Evolutionary conservation across 352 stramenopile species (phyloP), one percentile per base, ranked within the genome.

Genomic region (Globisporangium radiosum): DNA sequence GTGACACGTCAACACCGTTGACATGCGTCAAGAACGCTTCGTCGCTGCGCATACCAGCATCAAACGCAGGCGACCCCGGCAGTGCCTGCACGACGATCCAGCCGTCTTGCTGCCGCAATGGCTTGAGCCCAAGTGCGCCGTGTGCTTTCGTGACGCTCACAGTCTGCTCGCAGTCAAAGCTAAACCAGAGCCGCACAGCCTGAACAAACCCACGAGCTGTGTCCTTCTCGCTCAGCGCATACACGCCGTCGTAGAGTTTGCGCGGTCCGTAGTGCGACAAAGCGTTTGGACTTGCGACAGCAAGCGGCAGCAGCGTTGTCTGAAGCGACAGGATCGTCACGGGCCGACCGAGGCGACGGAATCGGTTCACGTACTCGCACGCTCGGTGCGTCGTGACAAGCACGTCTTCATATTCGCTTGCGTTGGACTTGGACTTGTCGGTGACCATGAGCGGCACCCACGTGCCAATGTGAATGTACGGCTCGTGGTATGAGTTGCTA

Each of bases 21-120:
- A 90, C 79, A 56, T 92, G 82, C 6, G 79, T 90, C n/a, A 92
- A 69, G 52, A 86, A 92, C 19, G 87, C 79, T 54, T 91, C 81
- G 9, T 89, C 73, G 47, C 69, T 64, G 14, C 78, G 75, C 81
- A 91, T 91, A 14, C 81, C 81, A 0, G 78, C 79, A n/a, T 87
- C 70, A 54, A 87, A 88, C 9, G 73, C 80, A 1, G 81, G 76
- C 0, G 77, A 91, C 0, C 78, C 76, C 4, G 76, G 72, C 15
- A 90, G 59, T 2, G 82, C 79, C 60, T 92, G 82, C 19, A 88
- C 79, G 40, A 88, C 78, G 45, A 92, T 78, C 79, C 77, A 90
- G 1, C 79, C 77, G 57, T 92, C 82, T 54, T 92, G 82, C 59
- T 92, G 77, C 3, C 79, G 79, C 44, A 92, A 63, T 0, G 78